phyloP scores from a whole-genome alignment of 352 stramenopile species.

The Ophiocytium majus region DNA sequence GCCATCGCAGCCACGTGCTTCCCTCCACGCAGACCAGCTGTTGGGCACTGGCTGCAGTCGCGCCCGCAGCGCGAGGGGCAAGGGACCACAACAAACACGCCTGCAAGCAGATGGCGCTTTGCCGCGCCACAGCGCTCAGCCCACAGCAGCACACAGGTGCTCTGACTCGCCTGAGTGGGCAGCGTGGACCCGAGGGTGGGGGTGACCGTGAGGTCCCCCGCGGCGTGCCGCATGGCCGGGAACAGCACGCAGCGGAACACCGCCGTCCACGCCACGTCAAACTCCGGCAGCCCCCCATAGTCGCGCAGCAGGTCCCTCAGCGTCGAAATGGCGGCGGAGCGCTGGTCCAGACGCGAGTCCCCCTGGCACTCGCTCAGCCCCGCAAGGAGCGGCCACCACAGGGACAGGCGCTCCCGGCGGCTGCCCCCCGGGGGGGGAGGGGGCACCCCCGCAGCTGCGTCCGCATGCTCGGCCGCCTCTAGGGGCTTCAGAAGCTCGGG shows the following conservation, averaged over 20 bases:
- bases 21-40: too few relatives aligned
- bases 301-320: constrained; percentile 59
- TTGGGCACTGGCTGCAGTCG: too few relatives aligned
- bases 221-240: constrained; percentile 26
- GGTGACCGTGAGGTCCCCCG: background rate
- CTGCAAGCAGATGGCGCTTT: background rate
- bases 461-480: constrained; percentile 18
- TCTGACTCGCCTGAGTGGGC: background rate
- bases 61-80: too few relatives aligned
- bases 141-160: background rate
- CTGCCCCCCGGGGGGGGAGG: background rate
- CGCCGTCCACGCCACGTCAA: constrained; percentile 34
- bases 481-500: constrained; percentile 24
- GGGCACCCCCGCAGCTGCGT: background rate
- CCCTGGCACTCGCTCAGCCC: constrained; percentile 84
- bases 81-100: background rate
- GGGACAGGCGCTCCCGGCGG: constrained; percentile 43
- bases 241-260: constrained; percentile 37
- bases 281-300: constrained; percentile 34
- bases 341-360: constrained; percentile 81
- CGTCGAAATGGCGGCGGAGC: constrained; percentile 68
- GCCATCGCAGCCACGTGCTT: too few relatives aligned
- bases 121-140: background rate
- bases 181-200: background rate
- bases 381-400: constrained; percentile 94